Base-by-base conservation (phyloP, 306 rosid genomes). In the Fragaria nilgerrensis region DNA sequence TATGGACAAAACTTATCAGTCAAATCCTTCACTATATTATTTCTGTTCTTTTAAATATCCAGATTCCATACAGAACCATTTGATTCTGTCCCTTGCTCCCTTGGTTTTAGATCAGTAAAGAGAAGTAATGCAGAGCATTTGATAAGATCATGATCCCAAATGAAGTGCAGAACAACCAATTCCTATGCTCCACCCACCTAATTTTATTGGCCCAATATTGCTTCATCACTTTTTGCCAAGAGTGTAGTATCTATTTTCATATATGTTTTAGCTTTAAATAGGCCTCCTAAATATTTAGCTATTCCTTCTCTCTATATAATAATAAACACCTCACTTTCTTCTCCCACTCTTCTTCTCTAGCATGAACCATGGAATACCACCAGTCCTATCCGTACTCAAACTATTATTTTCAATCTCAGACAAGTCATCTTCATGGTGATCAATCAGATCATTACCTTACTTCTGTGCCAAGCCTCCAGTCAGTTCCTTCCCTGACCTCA, bases 321-420 rank as follows among this genome's bases (percentile, higher is more conserved):
- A 77, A 13, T 14, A 44, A 62, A 39, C 72, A 67, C 62, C 68
- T 77, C 82, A 48, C 79, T 76, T 80, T 79, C 84, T 68, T 49
- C 61, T 20, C 50, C 59, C 47, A 84, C 58, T 74, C 63, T 68
- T 56, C 70, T 7, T 47, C 68, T 61, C 83, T 68, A 56, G 55
- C 83, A 88, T 81, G 90, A 86, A 62, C 75, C 77, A 91, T 93
- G 96, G 96, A 89, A 66, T 59, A 68, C 78, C 84, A 80, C 78
- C 82, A 66, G 50, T 75, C 86, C 36, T 78, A 44, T 75, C 70
- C 50, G 45, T 45, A 75, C 25, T 29, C 78, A 62, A 14, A 14
- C 56, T 45, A 55, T 69, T 45, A 63, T 69, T 52, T 15, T 50
- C 77, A 39, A 41, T 67, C 72, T 44, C 70, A 61, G 19, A 67